These are phyloP conservation scores for Tricholoma saponaceum DNA, from an alignment of 768 basidiomycete species.

Conservation along the genomic window DNA sequence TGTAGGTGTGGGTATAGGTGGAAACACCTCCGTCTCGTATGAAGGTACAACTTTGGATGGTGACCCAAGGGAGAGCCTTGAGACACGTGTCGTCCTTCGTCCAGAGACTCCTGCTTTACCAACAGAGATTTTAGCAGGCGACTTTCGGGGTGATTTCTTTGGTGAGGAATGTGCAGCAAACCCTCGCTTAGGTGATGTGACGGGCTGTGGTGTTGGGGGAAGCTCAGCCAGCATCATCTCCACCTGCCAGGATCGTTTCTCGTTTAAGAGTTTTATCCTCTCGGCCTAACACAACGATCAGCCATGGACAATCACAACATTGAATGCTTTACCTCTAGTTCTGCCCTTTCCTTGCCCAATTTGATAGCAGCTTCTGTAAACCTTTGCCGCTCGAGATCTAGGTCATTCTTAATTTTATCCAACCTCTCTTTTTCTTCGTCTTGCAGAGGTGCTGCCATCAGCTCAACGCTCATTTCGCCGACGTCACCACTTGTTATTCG, in stretches of 20 bases:
- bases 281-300: constrained; percentile 47
- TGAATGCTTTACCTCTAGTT: constrained; percentile 51
- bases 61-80: constrained; percentile 40
- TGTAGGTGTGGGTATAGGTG: constrained; percentile 26
- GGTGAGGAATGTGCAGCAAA: constrained; percentile 9
- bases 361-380: constrained; percentile 62
- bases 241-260: constrained; percentile 71
- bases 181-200: constrained; percentile 14
- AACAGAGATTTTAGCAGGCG: constrained; percentile 41
- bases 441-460: constrained; percentile 46
- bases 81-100: constrained; percentile 43
- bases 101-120: constrained; percentile 39
- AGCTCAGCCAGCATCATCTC: constrained; percentile 57
- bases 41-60: constrained; percentile 31
- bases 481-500: constrained; percentile 27
- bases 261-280: constrained; percentile 56
- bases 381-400: constrained; percentile 62
- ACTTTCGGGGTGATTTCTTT: constrained; percentile 34
- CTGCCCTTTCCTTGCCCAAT: constrained; percentile 60
- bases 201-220: constrained; percentile 39
- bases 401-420: constrained; percentile 46
- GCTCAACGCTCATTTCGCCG: constrained; percentile 46
- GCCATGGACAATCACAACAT: background rate
- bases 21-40: constrained; percentile 39
- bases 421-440: constrained; percentile 55